Evolutionary conservation across 805 yeast species (phyloP).

Genomic region (Candida succiphila): DNA sequence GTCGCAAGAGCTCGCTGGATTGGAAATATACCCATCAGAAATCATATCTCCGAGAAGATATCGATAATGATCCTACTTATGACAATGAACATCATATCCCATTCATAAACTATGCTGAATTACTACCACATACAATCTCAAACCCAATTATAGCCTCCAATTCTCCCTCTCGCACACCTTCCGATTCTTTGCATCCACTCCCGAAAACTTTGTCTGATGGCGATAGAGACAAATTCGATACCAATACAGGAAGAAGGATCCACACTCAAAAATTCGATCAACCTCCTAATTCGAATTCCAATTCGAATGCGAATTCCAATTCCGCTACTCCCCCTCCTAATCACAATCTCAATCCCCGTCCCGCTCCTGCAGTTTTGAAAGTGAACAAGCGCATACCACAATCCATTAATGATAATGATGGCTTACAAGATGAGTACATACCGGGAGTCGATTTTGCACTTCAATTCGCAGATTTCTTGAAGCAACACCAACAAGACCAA

Average conservation of each 20-base stretch:
- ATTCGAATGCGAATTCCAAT: not conserved
- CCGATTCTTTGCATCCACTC: too few relatives aligned
- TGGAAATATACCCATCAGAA: too few relatives aligned
- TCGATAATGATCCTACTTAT: not conserved
- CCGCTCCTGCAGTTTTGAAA: not conserved
- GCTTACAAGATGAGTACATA: constrained; percentile 68
- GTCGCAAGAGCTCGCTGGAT: too few relatives aligned
- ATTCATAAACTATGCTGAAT: constrained; percentile 1
- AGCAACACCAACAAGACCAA: too few relatives aligned
- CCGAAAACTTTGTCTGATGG: constrained; percentile 1
- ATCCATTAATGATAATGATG: constrained; percentile 14
- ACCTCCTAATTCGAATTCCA: not conserved
- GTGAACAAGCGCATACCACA: not conserved
- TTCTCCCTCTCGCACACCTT: too few relatives aligned
- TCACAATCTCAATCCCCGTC: not conserved
- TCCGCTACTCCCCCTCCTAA: not conserved
- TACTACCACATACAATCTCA: not conserved
- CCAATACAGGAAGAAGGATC: constrained; percentile 1
- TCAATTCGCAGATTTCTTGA: too few relatives aligned
- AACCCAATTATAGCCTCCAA: not conserved
- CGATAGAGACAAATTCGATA: constrained; percentile 1
- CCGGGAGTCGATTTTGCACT: constrained; percentile 41
- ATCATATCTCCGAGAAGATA: not conserved
- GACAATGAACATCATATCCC: constrained; percentile 3
- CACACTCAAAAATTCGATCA: too few relatives aligned